These are phyloP conservation scores for Fusarium gaditjirri DNA, from an alignment of 2,329 filamentous ascomycete species.

Conservation along the genomic window DNA sequence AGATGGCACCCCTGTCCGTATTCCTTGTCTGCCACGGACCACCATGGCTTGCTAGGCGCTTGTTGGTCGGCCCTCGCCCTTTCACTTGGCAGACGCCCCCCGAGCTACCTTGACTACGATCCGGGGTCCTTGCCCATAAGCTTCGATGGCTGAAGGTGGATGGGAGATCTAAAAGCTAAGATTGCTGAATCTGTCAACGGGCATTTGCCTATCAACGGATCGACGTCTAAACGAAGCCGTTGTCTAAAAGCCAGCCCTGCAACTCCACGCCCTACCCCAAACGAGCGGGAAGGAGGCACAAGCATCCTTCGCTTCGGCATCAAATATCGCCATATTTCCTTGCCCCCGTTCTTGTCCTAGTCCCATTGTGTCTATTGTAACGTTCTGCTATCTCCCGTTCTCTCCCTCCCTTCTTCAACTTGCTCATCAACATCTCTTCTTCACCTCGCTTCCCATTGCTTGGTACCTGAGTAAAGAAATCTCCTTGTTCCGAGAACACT, in stretches of 20 bases:
- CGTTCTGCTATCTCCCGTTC: slow-evolving; percentile 34
- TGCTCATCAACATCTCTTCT: slow-evolving; percentile 19
- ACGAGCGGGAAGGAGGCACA: slow-evolving; percentile 39
- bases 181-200: slow-evolving; percentile 34
- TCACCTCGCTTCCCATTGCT: slow-evolving; percentile 28
- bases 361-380: slow-evolving; percentile 46
- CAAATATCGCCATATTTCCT: slow-evolving; percentile 43
- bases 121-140: slow-evolving; percentile 31
- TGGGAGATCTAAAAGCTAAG: slow-evolving; percentile 31
- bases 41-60: slow-evolving; percentile 30
- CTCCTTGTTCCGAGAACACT: slow-evolving; percentile 28
- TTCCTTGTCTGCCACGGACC: slow-evolving; percentile 32
- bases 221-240: slow-evolving; percentile 30
- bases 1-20: slow-evolving; percentile 29
- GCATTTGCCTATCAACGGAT: slow-evolving; percentile 41
- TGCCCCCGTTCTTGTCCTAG: slow-evolving; percentile 38
- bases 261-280: slow-evolving; percentile 36
- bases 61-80: slow-evolving; percentile 13
- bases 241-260: slow-evolving; percentile 35
- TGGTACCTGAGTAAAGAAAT: slow-evolving; percentile 31
- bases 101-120: slow-evolving; percentile 16
- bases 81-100: slow-evolving; percentile 37
- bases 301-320: slow-evolving; percentile 39
- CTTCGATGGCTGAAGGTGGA: slow-evolving; percentile 31
- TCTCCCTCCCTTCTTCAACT: slow-evolving; percentile 25